These are phyloP conservation scores for Candida endomychidarum DNA, from an alignment of 805 yeast species.

Conservation along the genomic window DNA sequence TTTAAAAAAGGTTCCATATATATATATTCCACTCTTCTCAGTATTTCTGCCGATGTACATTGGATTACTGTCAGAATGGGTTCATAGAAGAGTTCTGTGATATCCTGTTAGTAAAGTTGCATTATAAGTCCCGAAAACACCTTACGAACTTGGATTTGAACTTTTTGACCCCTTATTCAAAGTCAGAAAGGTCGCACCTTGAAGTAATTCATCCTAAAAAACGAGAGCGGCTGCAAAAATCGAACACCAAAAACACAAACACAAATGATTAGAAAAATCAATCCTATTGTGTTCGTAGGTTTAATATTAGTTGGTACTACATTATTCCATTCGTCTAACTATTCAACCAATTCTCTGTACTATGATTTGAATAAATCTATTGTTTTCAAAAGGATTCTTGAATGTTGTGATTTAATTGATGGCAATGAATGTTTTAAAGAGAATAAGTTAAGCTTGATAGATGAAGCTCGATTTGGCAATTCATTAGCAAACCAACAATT, in stretches of 20 bases:
- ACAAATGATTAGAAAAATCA: conserved; percentile 1
- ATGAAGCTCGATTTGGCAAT: conserved; percentile 9
- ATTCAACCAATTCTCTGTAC: background rate
- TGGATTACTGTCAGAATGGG: too few species aligned
- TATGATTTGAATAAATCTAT: conserved; percentile 4
- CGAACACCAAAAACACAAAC: too few species aligned
- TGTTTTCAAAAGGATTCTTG: conserved; percentile 9
- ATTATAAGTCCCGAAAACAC: too few species aligned
- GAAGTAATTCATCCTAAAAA: too few species aligned
- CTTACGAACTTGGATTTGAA: too few species aligned
- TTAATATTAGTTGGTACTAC: background rate
- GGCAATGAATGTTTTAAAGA: conserved; percentile 20
- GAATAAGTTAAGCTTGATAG: conserved; percentile 12
- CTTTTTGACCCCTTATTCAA: too few species aligned
- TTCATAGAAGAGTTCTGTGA: too few species aligned
- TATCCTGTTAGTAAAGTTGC: too few species aligned
- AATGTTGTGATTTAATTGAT: conserved; percentile 22
- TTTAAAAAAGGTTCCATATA: too few species aligned
- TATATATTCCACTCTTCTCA: too few species aligned
- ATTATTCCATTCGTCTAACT: conserved; percentile 2
- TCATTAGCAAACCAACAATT: conserved; percentile 2
- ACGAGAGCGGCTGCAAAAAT: background rate
- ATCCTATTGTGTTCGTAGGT: conserved; percentile 3
- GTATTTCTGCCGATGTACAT: too few species aligned
- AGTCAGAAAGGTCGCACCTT: too few species aligned